These are phyloP conservation scores for Prunus salicina DNA, from an alignment of 306 rosid genomes.

Conservation along the genomic window DNA sequence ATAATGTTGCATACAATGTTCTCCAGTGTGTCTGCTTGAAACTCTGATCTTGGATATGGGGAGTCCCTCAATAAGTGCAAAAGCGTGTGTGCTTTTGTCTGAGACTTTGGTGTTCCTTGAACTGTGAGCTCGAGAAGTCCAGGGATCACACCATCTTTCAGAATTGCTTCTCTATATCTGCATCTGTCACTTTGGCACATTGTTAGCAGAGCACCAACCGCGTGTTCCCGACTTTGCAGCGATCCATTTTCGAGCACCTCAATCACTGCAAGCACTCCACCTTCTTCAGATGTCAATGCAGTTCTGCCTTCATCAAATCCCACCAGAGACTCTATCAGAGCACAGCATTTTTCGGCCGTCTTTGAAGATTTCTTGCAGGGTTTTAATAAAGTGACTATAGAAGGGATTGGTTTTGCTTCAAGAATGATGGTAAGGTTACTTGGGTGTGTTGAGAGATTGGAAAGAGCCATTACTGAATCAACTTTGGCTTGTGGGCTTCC, in stretches of 20 bases:
- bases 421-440: slow-evolving; percentile 55
- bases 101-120: slow-evolving; percentile 93
- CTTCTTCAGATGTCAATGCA: slow-evolving; percentile 79
- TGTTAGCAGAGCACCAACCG: slow-evolving; percentile 76
- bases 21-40: slow-evolving; percentile 85
- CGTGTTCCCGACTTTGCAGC: slow-evolving; percentile 80
- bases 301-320: slow-evolving; percentile 69
- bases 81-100: slow-evolving; percentile 68
- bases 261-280: slow-evolving; percentile 88
- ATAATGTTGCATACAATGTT: slow-evolving; percentile 90
- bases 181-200: slow-evolving; percentile 86
- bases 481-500: slow-evolving; percentile 86
- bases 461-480: slow-evolving; percentile 94
- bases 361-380: slow-evolving; percentile 79
- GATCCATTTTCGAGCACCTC: slow-evolving; percentile 91
- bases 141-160: slow-evolving; percentile 94
- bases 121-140: slow-evolving; percentile 97
- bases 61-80: slow-evolving; percentile 75
- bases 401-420: slow-evolving; percentile 63
- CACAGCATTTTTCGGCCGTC: slow-evolving; percentile 86
- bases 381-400: slow-evolving; percentile 57
- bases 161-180: slow-evolving; percentile 84
- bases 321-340: slow-evolving; percentile 76
- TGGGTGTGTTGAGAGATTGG: slow-evolving; percentile 77
- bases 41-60: slow-evolving; percentile 78